These are phyloP conservation scores for Rasamsonia emersonii DNA, from an alignment of 2,329 filamentous ascomycete genomes.

Conservation along the genomic window DNA sequence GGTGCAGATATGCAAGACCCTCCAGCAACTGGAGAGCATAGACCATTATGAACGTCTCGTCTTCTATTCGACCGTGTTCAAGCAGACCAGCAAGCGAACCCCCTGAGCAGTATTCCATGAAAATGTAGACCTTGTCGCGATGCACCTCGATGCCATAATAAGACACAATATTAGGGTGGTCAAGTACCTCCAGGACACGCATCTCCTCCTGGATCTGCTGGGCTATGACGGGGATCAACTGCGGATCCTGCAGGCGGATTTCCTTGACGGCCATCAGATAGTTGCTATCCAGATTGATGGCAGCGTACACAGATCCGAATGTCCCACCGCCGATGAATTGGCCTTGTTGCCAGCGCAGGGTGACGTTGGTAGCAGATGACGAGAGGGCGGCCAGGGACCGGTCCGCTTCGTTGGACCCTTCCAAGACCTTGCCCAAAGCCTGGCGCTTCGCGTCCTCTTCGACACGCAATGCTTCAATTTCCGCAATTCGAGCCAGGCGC, in stretches of 20 bases:
- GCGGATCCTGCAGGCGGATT: conserved; percentile 92
- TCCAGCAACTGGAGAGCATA: conserved; percentile 91
- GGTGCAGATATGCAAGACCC: conserved; percentile 86
- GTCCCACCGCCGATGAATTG: conserved; percentile 95
- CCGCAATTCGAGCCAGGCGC: conserved; percentile 62
- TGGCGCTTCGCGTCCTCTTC: conserved; percentile 78
- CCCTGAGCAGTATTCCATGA: conserved; percentile 98
- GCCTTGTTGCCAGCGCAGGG: conserved; percentile 96
- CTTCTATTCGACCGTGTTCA: conserved; percentile 94
- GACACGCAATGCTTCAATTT: conserved; percentile 69
- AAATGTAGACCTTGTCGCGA: conserved; percentile 98
- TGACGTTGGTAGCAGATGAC: conserved; percentile 89
- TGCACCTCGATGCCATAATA: conserved; percentile 98
- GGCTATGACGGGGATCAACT: conserved; percentile 88
- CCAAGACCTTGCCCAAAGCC: conserved; percentile 79
- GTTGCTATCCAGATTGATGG: conserved; percentile 92
- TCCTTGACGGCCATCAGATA: conserved; percentile 98
- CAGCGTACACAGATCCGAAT: conserved; percentile 94
- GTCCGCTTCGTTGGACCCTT: conserved; percentile 92
- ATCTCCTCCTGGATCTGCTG: conserved; percentile 95
- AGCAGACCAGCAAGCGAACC: conserved; percentile 82
- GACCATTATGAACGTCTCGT: conserved; percentile 95
- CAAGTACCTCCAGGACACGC: conserved; percentile 87
- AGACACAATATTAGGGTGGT: conserved; percentile 95
- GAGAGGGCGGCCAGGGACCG: conserved; percentile 89